A percentile compares a stretch with the other conserved stretches of the same genome.
Conservation (phyloP, 148 eudicot genomes). For the Heliamphora exappendiculata region DNA sequence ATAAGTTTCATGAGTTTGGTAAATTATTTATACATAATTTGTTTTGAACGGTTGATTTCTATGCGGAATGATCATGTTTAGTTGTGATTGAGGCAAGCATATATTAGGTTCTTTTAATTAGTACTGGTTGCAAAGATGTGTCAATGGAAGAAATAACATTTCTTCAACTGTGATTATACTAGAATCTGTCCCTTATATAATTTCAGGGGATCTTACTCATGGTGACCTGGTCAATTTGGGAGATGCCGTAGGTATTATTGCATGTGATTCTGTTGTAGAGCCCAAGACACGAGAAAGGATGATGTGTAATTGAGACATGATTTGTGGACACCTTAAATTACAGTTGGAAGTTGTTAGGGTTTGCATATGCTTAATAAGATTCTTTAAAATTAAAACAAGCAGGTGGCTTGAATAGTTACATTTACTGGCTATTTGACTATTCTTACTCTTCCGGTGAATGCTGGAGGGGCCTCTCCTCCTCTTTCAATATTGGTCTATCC, state of each 20-base stretch:
- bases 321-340: background rate
- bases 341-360: background rate
- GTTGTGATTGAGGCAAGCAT: background rate
- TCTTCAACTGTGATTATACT: no score
- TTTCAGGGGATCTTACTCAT: no score
- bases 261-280: no score
- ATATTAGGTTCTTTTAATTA: background rate
- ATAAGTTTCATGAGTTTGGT: background rate
- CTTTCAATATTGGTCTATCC: background rate
- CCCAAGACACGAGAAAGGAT: no score
- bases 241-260: no score
- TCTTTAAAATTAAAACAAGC: background rate
- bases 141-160: no score
- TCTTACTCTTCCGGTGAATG: background rate
- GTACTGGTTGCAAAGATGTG: background rate
- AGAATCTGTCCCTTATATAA: no score
- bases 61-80: background rate
- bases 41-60: background rate
- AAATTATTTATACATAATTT: background rate
- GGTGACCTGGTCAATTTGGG: no score
- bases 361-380: background rate
- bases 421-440: background rate
- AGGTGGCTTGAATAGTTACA: background rate
- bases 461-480: background rate
- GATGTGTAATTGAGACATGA: no score